These are phyloP conservation scores for Diaporthe ampelina DNA, from an alignment of 2,329 filamentous ascomycete species.

Conservation along the genomic window DNA sequence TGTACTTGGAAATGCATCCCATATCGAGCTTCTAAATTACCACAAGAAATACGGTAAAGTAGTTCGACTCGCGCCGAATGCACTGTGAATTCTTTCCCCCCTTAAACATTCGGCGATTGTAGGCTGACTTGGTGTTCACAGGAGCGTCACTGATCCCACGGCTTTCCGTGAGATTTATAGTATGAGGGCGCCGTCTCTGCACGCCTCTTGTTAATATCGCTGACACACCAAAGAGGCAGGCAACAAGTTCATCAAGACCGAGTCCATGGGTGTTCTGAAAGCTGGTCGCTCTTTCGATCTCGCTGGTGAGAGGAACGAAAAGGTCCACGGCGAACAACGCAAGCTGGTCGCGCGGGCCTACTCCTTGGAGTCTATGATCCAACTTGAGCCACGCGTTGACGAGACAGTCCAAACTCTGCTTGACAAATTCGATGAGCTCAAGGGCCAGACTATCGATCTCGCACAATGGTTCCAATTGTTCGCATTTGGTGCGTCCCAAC, in stretches of 20 bases:
- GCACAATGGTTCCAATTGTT: background rate
- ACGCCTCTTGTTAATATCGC: background rate
- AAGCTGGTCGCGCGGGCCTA: constrained; percentile 3
- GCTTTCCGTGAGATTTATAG: constrained; percentile 11
- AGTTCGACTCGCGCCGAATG: background rate
- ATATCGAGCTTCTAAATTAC: background rate
- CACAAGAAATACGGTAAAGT: background rate
- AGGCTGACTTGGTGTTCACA: background rate
- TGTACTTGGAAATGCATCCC: background rate
- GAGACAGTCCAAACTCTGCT: background rate
- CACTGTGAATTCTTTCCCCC: background rate
- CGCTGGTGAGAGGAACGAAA: background rate
- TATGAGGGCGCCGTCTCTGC: background rate
- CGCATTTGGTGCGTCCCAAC: background rate
- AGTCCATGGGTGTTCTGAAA: background rate
- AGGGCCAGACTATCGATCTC: background rate
- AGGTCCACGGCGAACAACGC: background rate
- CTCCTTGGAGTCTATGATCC: constrained; percentile 4
- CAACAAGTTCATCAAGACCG: background rate
- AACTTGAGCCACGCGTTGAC: background rate
- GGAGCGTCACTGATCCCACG: constrained; percentile 6
- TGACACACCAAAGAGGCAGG: background rate
- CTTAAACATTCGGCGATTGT: background rate
- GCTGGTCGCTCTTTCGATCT: background rate
- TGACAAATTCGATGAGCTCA: background rate